Evolutionary conservation across 345 rosid species (phyloP).

Genomic region (Viola odorata): DNA sequence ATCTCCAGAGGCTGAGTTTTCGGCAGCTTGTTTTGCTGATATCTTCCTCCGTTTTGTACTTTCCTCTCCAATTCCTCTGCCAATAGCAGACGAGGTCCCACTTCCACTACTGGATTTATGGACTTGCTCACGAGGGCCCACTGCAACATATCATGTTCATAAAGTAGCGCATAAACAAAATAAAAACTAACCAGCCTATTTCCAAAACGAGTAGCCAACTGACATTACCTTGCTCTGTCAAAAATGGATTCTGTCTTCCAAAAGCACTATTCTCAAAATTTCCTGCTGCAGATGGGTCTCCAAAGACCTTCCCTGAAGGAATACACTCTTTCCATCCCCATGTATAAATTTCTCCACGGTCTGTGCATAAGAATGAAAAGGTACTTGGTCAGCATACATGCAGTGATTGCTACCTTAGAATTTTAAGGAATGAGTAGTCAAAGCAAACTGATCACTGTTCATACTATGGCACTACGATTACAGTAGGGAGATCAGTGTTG

Average conservation of each 20-base stretch:
- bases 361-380: constrained; percentile 35
- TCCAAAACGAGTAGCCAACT: constrained; percentile 2
- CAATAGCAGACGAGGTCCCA: constrained; percentile 33
- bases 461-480: background rate
- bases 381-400: background rate
- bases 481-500: constrained; percentile 5
- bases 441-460: too few species aligned
- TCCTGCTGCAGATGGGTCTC: constrained; percentile 37
- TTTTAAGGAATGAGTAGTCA: too few species aligned
- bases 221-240: constrained; percentile 62
- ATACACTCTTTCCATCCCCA: constrained; percentile 99
- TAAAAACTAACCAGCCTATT: constrained; percentile 1
- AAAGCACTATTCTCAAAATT: constrained; percentile 40
- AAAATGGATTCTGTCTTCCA: constrained; percentile 53
- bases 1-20: constrained; percentile 63
- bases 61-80: constrained; percentile 55
- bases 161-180: constrained; percentile 14
- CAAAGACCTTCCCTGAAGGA: constrained; percentile 78
- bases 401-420: background rate
- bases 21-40: constrained; percentile 66
- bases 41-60: constrained; percentile 61
- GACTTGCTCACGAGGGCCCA: constrained; percentile 54
- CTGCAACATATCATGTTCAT: constrained; percentile 31
- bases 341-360: constrained; percentile 68
- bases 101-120: constrained; percentile 41